Percentiles rank a stretch among this genome's conserved stretches.
phyloP scores from a whole-genome alignment of 2,329 filamentous ascomycete genomes.

The Aspergillus sp. region DNA sequence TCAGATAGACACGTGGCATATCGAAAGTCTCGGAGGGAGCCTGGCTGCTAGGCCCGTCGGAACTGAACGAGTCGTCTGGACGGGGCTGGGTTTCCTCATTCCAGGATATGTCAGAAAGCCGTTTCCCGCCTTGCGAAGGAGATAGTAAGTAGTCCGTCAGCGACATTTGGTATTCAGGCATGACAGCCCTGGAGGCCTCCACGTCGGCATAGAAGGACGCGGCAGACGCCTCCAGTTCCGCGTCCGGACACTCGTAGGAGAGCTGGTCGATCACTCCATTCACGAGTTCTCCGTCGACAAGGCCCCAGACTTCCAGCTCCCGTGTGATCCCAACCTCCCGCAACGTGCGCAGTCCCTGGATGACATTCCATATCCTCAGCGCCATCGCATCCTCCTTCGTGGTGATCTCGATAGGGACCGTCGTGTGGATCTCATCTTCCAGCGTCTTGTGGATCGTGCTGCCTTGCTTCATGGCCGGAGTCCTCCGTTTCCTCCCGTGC shows the following conservation, averaged over 20 bases:
- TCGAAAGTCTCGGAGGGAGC: constrained; percentile 20
- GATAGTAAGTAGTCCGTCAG: constrained; percentile 46
- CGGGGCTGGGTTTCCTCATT: constrained; percentile 10
- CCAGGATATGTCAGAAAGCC: constrained; percentile 31
- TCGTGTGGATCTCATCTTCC: constrained; percentile 80
- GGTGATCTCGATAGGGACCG: constrained; percentile 68
- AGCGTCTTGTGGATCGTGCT: constrained; percentile 76
- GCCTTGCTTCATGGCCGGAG: constrained; percentile 80
- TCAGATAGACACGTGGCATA: constrained; percentile 63
- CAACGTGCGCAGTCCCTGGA: constrained; percentile 76
- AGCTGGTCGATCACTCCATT: constrained; percentile 89
- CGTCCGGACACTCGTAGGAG: constrained; percentile 73
- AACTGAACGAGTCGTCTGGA: constrained; percentile 11
- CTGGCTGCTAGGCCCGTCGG: constrained; percentile 8
- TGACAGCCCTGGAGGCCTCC: constrained; percentile 32
- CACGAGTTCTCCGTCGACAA: constrained; percentile 76
- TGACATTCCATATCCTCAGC: constrained; percentile 82
- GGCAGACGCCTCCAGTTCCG: constrained; percentile 64
- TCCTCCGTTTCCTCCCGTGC: constrained; percentile 72
- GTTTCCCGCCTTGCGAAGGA: constrained; percentile 34
- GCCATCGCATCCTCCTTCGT: constrained; percentile 82
- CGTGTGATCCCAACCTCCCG: constrained; percentile 69
- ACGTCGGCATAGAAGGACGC: constrained; percentile 39
- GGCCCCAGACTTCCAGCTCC: constrained; percentile 81
- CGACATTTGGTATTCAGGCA: constrained; percentile 46